phyloP scores from a whole-genome alignment of 2,329 filamentous ascomycete species.

The Dothideomycetes sp. region DNA sequence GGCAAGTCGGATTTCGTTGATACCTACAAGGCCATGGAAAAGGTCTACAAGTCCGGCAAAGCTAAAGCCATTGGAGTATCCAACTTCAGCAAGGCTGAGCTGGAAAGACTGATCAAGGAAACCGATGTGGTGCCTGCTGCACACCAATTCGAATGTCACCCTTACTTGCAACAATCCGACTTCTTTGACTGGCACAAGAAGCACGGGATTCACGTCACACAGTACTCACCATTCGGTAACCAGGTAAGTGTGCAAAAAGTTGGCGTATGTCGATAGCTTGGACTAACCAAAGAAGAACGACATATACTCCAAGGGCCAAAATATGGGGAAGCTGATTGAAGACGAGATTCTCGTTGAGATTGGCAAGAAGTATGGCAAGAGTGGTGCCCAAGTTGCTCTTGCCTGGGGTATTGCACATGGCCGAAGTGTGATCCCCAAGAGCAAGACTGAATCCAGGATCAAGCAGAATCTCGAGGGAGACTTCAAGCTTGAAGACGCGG shows the following conservation, averaged over 20 bases:
- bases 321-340: slow-evolving; percentile 40
- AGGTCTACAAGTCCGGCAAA: slow-evolving; percentile 22
- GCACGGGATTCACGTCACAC: slow-evolving; percentile 42
- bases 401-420: slow-evolving; percentile 45
- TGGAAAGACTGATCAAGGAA: slow-evolving; percentile 36
- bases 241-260: no score
- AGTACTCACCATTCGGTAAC: slow-evolving; percentile 42
- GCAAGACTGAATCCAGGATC: slow-evolving; percentile 28
- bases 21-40: slow-evolving; percentile 37
- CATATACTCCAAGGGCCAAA: slow-evolving; percentile 32
- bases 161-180: slow-evolving; percentile 38
- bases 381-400: slow-evolving; percentile 39
- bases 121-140: slow-evolving; percentile 23
- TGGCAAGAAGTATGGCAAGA: slow-evolving; percentile 42
- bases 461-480: slow-evolving; percentile 30
- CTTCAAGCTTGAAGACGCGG: slow-evolving; percentile 47
- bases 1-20: slow-evolving; percentile 39
- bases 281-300: slow-evolving; percentile 40
- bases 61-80: slow-evolving; percentile 41
- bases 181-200: slow-evolving; percentile 39
- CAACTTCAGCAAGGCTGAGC: slow-evolving; percentile 39
- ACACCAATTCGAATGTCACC: slow-evolving; percentile 42
- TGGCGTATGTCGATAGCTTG: no score
- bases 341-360: slow-evolving; percentile 39
- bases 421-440: slow-evolving; percentile 43